Evolutionary conservation across 495 filamentous ascomycete genomes (phyloP).

Genomic region (Oleoguttula mirabilis): DNA sequence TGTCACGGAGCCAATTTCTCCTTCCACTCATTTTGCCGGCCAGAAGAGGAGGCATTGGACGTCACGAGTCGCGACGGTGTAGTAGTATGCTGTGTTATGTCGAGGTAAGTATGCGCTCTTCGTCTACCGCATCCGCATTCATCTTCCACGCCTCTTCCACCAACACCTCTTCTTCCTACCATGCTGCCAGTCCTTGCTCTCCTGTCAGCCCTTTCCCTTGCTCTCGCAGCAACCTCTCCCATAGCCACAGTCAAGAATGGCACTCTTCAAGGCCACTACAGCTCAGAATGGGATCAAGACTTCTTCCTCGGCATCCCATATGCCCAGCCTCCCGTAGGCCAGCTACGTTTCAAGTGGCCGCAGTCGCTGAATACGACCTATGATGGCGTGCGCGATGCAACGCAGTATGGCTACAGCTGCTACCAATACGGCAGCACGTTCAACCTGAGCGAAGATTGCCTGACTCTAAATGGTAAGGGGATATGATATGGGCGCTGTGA

Average conservation of each 20-base stretch:
- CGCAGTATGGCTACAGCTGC: conserved; percentile 40
- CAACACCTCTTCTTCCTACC: too few species aligned
- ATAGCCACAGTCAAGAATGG: conserved; percentile 29
- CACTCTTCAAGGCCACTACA: conserved; percentile 33
- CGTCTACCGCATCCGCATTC: too few species aligned
- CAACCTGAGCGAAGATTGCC: conserved; percentile 34
- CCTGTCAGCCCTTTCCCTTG: not conserved
- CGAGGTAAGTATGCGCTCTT: too few species aligned
- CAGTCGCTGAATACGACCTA: conserved; percentile 36
- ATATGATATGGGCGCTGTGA: not conserved
- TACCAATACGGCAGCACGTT: conserved; percentile 34
- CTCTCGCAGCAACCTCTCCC: not conserved
- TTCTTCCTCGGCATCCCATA: conserved; percentile 47
- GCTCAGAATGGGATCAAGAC: conserved; percentile 37
- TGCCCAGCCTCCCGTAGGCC: conserved; percentile 38
- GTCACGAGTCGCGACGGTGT: too few species aligned
- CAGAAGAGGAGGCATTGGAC: too few species aligned
- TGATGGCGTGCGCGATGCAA: conserved; percentile 31
- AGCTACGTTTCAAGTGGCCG: conserved; percentile 39
- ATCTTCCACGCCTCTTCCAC: too few species aligned
- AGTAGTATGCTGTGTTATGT: too few species aligned
- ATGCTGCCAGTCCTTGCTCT: not conserved
- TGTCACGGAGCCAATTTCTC: too few species aligned
- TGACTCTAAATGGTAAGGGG: conserved; percentile 25
- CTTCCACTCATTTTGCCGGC: too few species aligned